Evolutionary conservation across 2,329 filamentous ascomycete genomes (phyloP).

Genomic region (Microdochium paspali): DNA sequence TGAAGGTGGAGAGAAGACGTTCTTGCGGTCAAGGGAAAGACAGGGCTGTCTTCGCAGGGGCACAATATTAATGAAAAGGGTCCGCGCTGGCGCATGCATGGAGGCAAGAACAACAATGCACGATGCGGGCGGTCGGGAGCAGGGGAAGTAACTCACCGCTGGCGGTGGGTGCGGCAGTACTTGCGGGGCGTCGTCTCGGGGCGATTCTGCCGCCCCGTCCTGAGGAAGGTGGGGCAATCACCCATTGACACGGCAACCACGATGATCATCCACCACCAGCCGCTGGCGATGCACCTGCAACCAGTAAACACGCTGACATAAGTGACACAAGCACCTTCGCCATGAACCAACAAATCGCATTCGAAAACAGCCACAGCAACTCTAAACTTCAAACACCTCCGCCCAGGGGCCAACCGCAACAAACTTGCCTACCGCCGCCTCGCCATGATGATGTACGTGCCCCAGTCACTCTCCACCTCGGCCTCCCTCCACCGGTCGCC

Average conservation of each 20-base stretch:
- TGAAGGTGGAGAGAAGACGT: background rate
- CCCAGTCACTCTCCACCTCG: conserved; percentile 51
- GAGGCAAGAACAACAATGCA: background rate
- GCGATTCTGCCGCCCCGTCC: background rate
- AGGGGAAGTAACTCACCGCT: too few relatives aligned
- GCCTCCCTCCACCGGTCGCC: conserved; percentile 41
- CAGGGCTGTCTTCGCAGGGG: background rate
- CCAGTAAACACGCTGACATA: background rate
- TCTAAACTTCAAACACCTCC: background rate
- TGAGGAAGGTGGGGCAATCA: background rate
- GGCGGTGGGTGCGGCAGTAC: too few relatives aligned
- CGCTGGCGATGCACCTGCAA: background rate
- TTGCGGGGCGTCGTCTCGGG: background rate
- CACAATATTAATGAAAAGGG: background rate
- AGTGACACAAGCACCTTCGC: background rate
- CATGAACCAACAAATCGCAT: background rate
- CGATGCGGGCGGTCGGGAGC: background rate
- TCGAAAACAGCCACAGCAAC: background rate
- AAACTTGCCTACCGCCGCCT: conserved; percentile 24
- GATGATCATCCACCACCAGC: background rate
- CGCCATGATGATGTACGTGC: conserved; percentile 48
- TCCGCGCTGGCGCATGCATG: background rate
- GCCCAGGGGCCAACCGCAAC: background rate
- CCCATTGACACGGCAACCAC: background rate
- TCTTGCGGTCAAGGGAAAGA: background rate